Conservation (phyloP, 441 rosid genomes). For the Pelargonium fulgidum region DNA sequence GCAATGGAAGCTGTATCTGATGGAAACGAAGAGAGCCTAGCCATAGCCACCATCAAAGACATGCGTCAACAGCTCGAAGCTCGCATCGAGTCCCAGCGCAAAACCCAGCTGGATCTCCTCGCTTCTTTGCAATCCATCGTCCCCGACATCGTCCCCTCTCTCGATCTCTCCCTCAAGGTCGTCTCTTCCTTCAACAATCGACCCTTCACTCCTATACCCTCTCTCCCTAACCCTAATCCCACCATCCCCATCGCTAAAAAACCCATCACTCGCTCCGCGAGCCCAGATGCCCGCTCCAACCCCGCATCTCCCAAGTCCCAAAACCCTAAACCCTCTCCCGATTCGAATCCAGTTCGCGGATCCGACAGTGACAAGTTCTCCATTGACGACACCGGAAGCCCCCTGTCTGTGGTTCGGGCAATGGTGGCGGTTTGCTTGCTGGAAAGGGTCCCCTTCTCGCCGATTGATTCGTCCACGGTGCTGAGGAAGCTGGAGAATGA, state of each 20-base stretch:
- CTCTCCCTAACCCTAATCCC: slow-evolving; percentile 48
- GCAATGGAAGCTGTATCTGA: slow-evolving; percentile 47
- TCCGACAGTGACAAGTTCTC: slow-evolving; percentile 18
- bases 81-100: slow-evolving; percentile 56
- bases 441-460: slow-evolving; percentile 66
- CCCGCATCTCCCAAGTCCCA: slow-evolving; percentile 7
- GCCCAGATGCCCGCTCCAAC: slow-evolving; percentile 1
- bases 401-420: slow-evolving; percentile 62
- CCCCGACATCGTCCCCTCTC: slow-evolving; percentile 62
- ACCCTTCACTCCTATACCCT: slow-evolving; percentile 58
- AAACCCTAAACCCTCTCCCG: slow-evolving; percentile 19
- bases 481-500: slow-evolving; percentile 87
- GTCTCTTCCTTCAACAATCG: slow-evolving; percentile 67
- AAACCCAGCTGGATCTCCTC: slow-evolving; percentile 60
- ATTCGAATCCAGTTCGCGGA: slow-evolving; percentile 1
- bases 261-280: slow-evolving; percentile 20
- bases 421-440: slow-evolving; percentile 79
- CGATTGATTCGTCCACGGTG: slow-evolving; percentile 73
- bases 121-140: slow-evolving; percentile 64
- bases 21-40: slow-evolving; percentile 27
- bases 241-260: slow-evolving; percentile 20
- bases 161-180: slow-evolving; percentile 69
- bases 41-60: slow-evolving; percentile 41
- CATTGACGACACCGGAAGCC: slow-evolving; percentile 41
- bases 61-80: slow-evolving; percentile 59